Evolutionary conservation across 768 basidiomycete species (phyloP), one percentile per base, ranked within the genome.

Genomic region (Boletus tomentosulus): DNA sequence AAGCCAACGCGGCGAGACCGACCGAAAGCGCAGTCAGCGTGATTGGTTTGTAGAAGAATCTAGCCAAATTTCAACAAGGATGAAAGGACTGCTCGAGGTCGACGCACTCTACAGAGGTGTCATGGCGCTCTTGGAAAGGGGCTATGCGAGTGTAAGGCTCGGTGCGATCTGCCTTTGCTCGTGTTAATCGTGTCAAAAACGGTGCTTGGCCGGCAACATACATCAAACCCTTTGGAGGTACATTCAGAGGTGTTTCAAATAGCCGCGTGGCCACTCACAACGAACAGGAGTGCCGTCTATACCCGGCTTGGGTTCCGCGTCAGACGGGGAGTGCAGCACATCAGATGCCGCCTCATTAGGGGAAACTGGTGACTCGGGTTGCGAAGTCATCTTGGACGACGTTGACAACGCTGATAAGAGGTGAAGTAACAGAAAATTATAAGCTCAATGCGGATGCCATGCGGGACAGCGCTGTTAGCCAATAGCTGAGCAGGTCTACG

Each of bases 21-120:
- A 78, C 66, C 3, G 85, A 76, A 34, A 92, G 79, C 27, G 86
- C 83, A 11, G 89, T 85, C 49, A 93, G 74, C 0, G 91, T 93
- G 34, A 89, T 73, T 3, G 90, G 91, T 54, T 86, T 89, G 74
- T 88, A 93, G 68, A 93, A 89, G 73, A 92, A 93, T 62, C 89
- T 92, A 48, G n/a, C 37, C 35, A 53, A 25, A n/a, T 51, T 45
- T 59, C 48, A 27, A 51, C 30, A 25, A 51, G 51, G 41, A 37
- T 11, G 51, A 37, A 35, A 48, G 50, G 33, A 22, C 11, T 12
- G 12, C 0, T 30, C 15, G 51, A 33, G 37, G 41, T 7, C 3
- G 39, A 49, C 85, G 61, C 62, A 90, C 89, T 92, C 91, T 57
- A 92, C 79, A 58, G 83, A 88, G 24, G 90, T 89, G 65, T 92